Percentiles rank a stretch among this genome's conserved stretches.
Evolutionary conservation across 371 early-diverging fungal species (phyloP).

Genomic region (Mortierella sp.): DNA sequence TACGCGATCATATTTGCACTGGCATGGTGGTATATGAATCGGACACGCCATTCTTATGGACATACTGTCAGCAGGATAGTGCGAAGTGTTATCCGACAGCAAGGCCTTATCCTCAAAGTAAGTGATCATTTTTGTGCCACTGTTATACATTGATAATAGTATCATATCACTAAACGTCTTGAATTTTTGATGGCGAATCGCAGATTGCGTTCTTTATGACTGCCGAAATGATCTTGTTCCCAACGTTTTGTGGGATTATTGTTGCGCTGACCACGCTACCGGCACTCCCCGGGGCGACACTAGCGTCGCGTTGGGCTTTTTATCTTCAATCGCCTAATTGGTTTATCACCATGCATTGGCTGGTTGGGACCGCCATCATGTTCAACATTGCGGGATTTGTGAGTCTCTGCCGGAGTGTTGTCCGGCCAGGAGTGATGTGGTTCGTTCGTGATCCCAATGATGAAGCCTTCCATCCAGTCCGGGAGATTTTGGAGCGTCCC

Average conservation of each 20-base stretch:
- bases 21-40: constrained; percentile 39
- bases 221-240: constrained; percentile 89
- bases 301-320: constrained; percentile 66
- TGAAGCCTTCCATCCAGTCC: constrained; percentile 91
- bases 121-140: background rate
- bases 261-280: constrained; percentile 84
- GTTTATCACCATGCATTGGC: constrained; percentile 88
- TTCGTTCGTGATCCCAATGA: constrained; percentile 96
- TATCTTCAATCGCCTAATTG: constrained; percentile 72
- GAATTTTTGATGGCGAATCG: background rate
- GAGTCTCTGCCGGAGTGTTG: constrained; percentile 77
- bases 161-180: background rate
- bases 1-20: constrained; percentile 44
- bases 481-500: constrained; percentile 88
- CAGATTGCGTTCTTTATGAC: constrained; percentile 82
- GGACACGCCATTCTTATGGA: constrained; percentile 15
- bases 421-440: constrained; percentile 95
- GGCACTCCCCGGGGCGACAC: constrained; percentile 72
- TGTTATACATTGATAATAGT: background rate
- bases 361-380: constrained; percentile 92
- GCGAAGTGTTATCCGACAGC: constrained; percentile 64
- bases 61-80: constrained; percentile 59
- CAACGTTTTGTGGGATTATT: constrained; percentile 87
- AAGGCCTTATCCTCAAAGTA: constrained; percentile 67
- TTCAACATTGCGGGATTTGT: constrained; percentile 90